Conservation (phyloP, 164 flowering plant species). For the Stephania cephalantha region DNA sequence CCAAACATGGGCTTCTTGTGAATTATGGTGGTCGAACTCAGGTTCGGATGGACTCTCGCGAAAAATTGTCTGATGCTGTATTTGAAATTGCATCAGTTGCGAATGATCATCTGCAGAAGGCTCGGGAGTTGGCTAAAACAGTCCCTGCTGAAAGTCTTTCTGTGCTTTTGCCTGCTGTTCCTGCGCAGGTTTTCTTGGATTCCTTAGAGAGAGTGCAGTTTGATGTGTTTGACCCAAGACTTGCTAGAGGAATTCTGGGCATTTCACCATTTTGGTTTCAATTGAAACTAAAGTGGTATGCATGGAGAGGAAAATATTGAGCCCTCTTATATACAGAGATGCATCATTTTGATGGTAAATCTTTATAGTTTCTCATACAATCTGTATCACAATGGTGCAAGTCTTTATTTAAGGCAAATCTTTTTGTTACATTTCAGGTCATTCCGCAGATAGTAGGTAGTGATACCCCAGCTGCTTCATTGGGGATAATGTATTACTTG, state of each 20-base stretch:
- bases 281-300: slow-evolving; percentile 75
- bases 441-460: background rate
- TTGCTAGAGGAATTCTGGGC: slow-evolving; percentile 67
- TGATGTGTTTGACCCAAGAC: slow-evolving; percentile 86
- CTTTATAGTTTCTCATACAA: background rate
- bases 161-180: slow-evolving; percentile 77
- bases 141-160: slow-evolving; percentile 78
- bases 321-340: background rate
- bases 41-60: slow-evolving; percentile 52
- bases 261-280: slow-evolving; percentile 81
- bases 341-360: background rate
- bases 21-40: slow-evolving; percentile 44
- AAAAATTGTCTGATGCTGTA: slow-evolving; percentile 57
- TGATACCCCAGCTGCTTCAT: background rate
- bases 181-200: slow-evolving; percentile 73
- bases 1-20: slow-evolving; percentile 66
- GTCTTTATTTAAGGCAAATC: background rate
- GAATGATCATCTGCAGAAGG: slow-evolving; percentile 72
- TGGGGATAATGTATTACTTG: background rate
- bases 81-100: slow-evolving; percentile 96
- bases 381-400: background rate
- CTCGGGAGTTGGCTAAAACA: slow-evolving; percentile 60
- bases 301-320: slow-evolving; percentile 75
- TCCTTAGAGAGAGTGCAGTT: slow-evolving; percentile 55
- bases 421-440: background rate